Evolutionary conservation across 352 stramenopile species (phyloP), one percentile per base, ranked within the genome.

Genomic region (Phytophthora cactorum): DNA sequence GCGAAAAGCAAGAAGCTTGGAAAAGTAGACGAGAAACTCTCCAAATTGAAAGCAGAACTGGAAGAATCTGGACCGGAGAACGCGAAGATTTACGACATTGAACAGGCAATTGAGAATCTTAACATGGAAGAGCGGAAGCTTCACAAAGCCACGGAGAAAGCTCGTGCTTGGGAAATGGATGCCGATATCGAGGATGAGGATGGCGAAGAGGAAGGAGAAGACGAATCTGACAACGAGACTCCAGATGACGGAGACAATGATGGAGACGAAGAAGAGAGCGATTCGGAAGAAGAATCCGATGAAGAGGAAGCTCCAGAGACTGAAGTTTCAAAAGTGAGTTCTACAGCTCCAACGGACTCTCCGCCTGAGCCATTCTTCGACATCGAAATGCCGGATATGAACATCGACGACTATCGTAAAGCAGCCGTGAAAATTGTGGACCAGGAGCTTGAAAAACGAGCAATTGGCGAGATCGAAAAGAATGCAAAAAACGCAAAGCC

Each of bases 321-420:
- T 8, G 58, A 73, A 25, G 39, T 27, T 2, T 45, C 36, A 0
- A 66, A 59, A 5, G 22, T 46, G 8, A 63, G 56, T 63, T 11
- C 2, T 25, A 22, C 22, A 22, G 39, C 49, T 28, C 22, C 51
- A 14, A 49, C 27, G 0, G 45, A 59, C 1, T 15, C 55, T 27
- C 39, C 56, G 22, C 53, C 27, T 2, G 57, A 45, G 1, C 66
- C 66, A 1, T 87, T 88, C 50, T 88, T 88, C 39, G 65, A 83
- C 34, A 73, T 88, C 34, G 68, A 88, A 14, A 81, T 83, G 75
- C 79, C 81, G 0, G 74, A 82, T 27, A 25, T 83, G 53, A 57
- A 45, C 4, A 72, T 88, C 3, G 60, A 78, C 2, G 77, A 88
- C 53, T 90, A 90, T 31, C 70, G 79, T 11, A 70, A 72, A 25